phyloP scores from a whole-genome alignment of 306 rosid species.

The Cercis canadensis region DNA sequence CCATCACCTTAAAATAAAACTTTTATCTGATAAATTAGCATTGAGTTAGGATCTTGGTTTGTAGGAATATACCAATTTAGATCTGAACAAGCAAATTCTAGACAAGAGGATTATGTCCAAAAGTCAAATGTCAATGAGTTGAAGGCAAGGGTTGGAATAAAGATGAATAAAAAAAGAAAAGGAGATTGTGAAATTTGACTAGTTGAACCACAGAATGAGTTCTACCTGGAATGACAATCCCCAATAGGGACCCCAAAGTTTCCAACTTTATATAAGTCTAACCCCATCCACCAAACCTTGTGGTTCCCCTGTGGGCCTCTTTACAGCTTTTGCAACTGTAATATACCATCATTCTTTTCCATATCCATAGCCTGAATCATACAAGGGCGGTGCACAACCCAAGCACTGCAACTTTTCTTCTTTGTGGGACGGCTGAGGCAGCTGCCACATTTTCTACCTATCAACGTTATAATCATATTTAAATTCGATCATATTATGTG shows the following conservation, averaged over 20 bases:
- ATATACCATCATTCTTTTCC: not conserved
- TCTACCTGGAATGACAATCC: constrained; percentile 31
- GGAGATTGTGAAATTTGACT: constrained; percentile 33
- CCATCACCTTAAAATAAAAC: too few species aligned
- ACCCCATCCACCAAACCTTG: constrained; percentile 47
- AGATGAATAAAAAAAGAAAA: constrained; percentile 41
- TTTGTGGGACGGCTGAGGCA: too few species aligned
- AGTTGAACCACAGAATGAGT: constrained; percentile 34
- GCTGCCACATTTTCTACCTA: too few species aligned
- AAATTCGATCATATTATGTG: too few species aligned
- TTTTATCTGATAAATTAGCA: too few species aligned
- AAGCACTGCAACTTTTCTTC: not conserved
- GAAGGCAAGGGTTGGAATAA: constrained; percentile 13
- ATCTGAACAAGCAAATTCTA: constrained; percentile 16
- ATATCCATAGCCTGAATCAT: too few species aligned
- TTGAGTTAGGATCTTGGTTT: constrained; percentile 1
- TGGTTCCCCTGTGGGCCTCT: constrained; percentile 11
- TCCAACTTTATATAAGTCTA: constrained; percentile 35
- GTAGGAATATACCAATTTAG: not conserved
- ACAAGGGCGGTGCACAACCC: constrained; percentile 38
- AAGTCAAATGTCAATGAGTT: constrained; percentile 38
- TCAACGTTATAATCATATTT: too few species aligned
- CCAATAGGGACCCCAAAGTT: constrained; percentile 22
- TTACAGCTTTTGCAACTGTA: not conserved
- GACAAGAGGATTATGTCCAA: not conserved